Conservation (phyloP, 352 stramenopile species). For the Salisapilia sapeloensis region DNA sequence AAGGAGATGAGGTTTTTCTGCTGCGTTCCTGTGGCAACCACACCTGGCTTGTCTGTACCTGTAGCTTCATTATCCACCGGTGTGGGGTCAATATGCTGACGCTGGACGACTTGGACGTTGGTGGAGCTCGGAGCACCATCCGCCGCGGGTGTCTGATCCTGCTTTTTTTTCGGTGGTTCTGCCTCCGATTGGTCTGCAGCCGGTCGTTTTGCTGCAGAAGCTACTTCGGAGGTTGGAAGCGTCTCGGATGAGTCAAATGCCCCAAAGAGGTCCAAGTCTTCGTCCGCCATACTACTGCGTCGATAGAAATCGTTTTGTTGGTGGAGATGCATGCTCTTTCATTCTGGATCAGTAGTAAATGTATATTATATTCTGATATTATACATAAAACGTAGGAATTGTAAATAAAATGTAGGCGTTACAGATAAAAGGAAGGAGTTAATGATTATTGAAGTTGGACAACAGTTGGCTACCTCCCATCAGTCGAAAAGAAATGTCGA, state of each 20-base stretch:
- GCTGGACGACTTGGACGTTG: slow-evolving; percentile 42
- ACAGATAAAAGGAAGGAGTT: no score
- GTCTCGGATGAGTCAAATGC: slow-evolving; percentile 82
- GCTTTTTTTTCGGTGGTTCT: slow-evolving; percentile 32
- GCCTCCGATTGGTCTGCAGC: slow-evolving; percentile 5
- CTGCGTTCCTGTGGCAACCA: slow-evolving; percentile 86
- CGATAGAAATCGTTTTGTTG: no score
- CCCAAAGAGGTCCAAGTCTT: slow-evolving; percentile 88
- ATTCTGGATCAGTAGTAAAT: no score
- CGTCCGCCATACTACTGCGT: slow-evolving; percentile 54
- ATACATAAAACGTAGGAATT: no score
- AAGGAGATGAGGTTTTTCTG: slow-evolving; percentile 94
- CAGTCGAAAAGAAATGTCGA: no score
- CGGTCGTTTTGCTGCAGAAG: slow-evolving; percentile 24
- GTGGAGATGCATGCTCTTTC: no score
- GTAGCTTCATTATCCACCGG: slow-evolving; percentile 14
- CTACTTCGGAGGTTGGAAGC: slow-evolving; percentile 36
- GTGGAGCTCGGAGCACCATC: slow-evolving; percentile 10
- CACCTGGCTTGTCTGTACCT: slow-evolving; percentile 20
- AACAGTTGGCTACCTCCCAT: no score
- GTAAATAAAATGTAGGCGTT: no score
- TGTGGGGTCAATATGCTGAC: slow-evolving; percentile 59
- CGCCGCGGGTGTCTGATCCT: slow-evolving; percentile 6
- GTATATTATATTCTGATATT: no score
- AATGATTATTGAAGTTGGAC: no score